Base-by-base conservation (phyloP, 768 basidiomycete genomes). In the Tubosaeta brunneosetosa region DNA sequence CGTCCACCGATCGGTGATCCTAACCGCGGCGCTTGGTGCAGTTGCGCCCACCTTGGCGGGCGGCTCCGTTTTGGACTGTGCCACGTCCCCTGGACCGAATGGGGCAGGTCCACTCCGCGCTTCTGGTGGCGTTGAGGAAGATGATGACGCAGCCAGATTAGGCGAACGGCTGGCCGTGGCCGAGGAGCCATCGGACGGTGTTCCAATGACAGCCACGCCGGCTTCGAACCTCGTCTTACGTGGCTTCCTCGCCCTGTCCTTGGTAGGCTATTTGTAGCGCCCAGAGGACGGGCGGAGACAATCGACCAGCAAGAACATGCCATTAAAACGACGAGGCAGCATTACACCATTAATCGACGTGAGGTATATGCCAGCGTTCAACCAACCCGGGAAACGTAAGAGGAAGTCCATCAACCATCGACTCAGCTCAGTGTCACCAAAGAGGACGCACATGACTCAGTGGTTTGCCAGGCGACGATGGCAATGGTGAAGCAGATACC, bases 401-500 rank as follows among this genome's bases (percentile, higher is more conserved):
- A 31, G 33, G 40, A 51, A 29, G 17, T 55, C 61, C 62, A 64
- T 71, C 68, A 72, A 83, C 77, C 74, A 77, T 70, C 66, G 51
- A 69, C 76, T 73, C 66, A 63, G 58, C 69, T 68, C 65, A 68
- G 66, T 81, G 71, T 74, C 75, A 82, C 83, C 85, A 75, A 77
- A 83, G 81, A 77, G 80, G 79, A 90, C 88, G 86, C 82, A 91
- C 88, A 83, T 91, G 88, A 72, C 80, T 84, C 76, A 90, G 71
- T 60, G 88, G 84, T 67, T 82, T 84, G 58, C 81, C 77, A 56
- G 79, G 70, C 49, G 81, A 73, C 38, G 73, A 63, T 54, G 77
- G 76, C 54, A 75, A 61, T 52, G 59, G 50, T 36, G 65, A 41
- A 14, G 44, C 51, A 2, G 62, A 61, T 32, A 50, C 50, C 48